Conservation (phyloP, 208 protist genomes). For the Trypanosoma boissoni region DNA sequence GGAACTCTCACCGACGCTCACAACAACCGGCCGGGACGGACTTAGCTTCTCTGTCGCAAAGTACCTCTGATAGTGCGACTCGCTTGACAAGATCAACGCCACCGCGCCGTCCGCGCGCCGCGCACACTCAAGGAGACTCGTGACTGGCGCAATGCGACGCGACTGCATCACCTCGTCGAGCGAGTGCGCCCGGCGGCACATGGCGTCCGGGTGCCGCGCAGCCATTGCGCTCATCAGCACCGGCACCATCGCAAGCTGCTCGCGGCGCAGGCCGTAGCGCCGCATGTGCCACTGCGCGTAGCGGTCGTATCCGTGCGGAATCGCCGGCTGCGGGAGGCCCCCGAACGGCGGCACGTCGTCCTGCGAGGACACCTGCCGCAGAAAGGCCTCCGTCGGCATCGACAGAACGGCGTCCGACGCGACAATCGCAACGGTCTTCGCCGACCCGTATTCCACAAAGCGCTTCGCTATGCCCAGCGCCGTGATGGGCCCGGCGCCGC, state of each 20-base stretch:
- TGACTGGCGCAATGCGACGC: slow-evolving; percentile 50
- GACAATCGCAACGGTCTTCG: slow-evolving; percentile 51
- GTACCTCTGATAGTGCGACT: slow-evolving; percentile 41
- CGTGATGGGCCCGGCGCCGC: slow-evolving; percentile 65
- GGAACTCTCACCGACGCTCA: slow-evolving; percentile 53
- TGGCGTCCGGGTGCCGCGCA: slow-evolving; percentile 58
- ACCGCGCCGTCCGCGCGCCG: slow-evolving; percentile 67
- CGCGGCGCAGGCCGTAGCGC: slow-evolving; percentile 52
- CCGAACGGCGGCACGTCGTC: neutral
- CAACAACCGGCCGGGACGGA: slow-evolving; percentile 31
- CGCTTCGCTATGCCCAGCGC: slow-evolving; percentile 40
- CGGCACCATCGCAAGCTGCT: slow-evolving; percentile 76
- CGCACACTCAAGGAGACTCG: slow-evolving; percentile 56
- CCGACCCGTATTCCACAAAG: slow-evolving; percentile 40
- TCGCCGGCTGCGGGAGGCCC: slow-evolving; percentile 37
- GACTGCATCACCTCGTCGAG: slow-evolving; percentile 44
- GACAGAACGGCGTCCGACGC: slow-evolving; percentile 56
- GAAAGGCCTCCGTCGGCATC: slow-evolving; percentile 25
- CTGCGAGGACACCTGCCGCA: neutral
- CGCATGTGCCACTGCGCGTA: slow-evolving; percentile 76
- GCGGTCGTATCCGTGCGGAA: slow-evolving; percentile 69
- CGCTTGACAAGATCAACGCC: slow-evolving; percentile 49
- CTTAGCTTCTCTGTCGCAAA: slow-evolving; percentile 16
- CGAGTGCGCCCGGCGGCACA: slow-evolving; percentile 40
- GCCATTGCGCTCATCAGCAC: slow-evolving; percentile 69